Conservation (phyloP, 2,329 filamentous ascomycete genomes). For the Lomentospora prolificans region DNA sequence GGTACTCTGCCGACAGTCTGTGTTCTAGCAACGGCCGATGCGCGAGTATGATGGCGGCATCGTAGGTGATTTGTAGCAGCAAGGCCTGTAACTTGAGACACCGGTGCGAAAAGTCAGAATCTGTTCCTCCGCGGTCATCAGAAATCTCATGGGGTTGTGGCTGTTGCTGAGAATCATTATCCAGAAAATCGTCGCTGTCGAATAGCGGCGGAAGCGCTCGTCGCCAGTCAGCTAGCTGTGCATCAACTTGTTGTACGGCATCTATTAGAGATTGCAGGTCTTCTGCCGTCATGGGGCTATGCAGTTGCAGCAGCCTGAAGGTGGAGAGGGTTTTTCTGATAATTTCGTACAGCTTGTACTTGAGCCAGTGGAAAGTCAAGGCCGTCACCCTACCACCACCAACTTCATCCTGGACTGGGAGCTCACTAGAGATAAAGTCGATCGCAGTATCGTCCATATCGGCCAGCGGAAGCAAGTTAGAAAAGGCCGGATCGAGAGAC, state of each 20-base stretch:
- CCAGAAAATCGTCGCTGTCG: constrained; percentile 7
- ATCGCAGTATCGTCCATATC: constrained; percentile 16
- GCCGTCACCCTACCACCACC: constrained; percentile 7
- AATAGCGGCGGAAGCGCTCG: constrained; percentile 9
- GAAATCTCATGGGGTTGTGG: background rate
- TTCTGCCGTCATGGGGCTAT: constrained; percentile 13
- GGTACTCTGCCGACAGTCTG: constrained; percentile 9
- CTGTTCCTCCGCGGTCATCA: background rate
- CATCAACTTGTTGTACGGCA: constrained; percentile 11
- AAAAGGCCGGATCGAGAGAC: constrained; percentile 18
- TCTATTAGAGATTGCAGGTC: constrained; percentile 13
- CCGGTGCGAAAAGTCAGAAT: constrained; percentile 7
- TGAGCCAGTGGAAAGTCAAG: constrained; percentile 19
- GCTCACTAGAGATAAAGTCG: background rate
- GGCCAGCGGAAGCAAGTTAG: constrained; percentile 15
- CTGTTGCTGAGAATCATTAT: constrained; percentile 2
- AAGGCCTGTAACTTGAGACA: constrained; percentile 9
- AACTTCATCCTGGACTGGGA: background rate
- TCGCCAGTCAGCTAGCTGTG: constrained; percentile 12
- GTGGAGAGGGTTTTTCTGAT: constrained; percentile 17
- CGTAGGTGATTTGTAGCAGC: constrained; percentile 16
- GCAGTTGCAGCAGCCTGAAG: constrained; percentile 16
- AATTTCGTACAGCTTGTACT: constrained; percentile 19
- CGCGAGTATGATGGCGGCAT: constrained; percentile 14
- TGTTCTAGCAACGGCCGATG: constrained; percentile 18